Evolutionary conservation across 1,139 yeast species (phyloP).

Genomic region (Kluyveromyces sp.): DNA sequence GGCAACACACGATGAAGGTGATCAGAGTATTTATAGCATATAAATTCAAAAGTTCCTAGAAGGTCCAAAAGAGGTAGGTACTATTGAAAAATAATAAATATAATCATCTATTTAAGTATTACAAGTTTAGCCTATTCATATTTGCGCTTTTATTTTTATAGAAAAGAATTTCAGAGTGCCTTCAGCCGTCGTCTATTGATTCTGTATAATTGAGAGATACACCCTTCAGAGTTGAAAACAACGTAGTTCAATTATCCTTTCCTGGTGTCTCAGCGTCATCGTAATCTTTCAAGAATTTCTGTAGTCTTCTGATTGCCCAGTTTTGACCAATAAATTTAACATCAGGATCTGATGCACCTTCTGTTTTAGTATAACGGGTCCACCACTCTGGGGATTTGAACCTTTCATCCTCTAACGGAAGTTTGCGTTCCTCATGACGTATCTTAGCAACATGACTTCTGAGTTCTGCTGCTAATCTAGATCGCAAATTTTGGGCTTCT

Average conservation of each 20-base stretch:
- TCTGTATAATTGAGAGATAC: too few species aligned
- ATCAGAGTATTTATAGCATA: too few species aligned
- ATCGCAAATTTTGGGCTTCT: constrained; percentile 56
- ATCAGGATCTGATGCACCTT: constrained; percentile 62
- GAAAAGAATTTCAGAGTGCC: too few species aligned
- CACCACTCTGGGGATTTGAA: constrained; percentile 66
- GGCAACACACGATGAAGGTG: too few species aligned
- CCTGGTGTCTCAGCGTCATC: constrained; percentile 15
- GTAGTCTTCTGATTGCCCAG: constrained; percentile 72
- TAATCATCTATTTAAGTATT: too few species aligned
- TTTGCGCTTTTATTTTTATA: too few species aligned
- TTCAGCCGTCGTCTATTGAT: too few species aligned
- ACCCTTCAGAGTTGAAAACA: background rate
- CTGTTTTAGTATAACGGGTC: constrained; percentile 54
- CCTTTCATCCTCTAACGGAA: constrained; percentile 51
- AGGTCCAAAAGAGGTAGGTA: too few species aligned
- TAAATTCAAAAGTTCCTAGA: too few species aligned
- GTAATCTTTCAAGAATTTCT: constrained; percentile 40
- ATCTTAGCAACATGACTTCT: constrained; percentile 57
- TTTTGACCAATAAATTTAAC: constrained; percentile 64
- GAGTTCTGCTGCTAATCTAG: constrained; percentile 60
- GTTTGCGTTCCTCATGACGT: constrained; percentile 44
- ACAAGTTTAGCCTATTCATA: too few species aligned
- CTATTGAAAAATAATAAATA: too few species aligned
- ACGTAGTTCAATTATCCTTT: background rate